phyloP scores from a whole-genome alignment of 495 filamentous ascomycete species.

The Tuber umbilicatum region DNA sequence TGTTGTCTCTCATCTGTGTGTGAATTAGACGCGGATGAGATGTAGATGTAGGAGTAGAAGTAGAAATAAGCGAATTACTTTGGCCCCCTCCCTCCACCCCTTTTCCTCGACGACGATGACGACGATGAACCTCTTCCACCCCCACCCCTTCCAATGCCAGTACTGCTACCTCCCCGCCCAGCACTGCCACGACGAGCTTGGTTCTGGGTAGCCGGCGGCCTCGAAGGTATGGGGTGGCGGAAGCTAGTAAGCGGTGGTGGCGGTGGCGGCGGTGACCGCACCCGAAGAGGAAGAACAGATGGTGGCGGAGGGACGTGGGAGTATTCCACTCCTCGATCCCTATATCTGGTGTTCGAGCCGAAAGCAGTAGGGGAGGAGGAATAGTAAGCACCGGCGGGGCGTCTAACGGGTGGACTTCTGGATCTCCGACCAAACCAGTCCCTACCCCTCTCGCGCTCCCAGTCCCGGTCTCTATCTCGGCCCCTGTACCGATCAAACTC shows the following conservation, averaged over 20 bases:
- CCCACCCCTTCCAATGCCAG: constrained; percentile 15
- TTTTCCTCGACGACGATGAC: constrained; percentile 18
- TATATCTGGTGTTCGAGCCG: background rate
- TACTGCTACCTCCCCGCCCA: background rate
- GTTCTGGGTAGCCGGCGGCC: constrained; percentile 13
- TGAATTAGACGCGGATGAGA: too few species aligned
- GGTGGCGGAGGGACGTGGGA: background rate
- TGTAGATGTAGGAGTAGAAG: background rate
- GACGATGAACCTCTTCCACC: constrained; percentile 11
- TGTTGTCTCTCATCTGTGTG: background rate
- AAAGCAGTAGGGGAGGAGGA: background rate
- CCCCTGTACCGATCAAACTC: constrained; percentile 25
- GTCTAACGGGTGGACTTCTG: background rate
- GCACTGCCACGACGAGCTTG: constrained; percentile 8
- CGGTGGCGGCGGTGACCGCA: background rate
- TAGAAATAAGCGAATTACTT: background rate
- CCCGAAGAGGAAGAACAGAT: background rate
- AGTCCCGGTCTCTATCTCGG: background rate
- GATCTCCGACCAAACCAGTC: background rate
- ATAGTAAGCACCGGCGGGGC: background rate
- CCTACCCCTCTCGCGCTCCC: background rate
- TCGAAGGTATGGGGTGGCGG: constrained; percentile 10
- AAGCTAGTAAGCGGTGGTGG: constrained; percentile 6
- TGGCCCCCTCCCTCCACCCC: constrained; percentile 15
- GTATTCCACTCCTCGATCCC: background rate